Evolutionary conservation across 768 basidiomycete species (phyloP), one percentile per base, ranked within the genome.

Genomic region (Pisolithus albus): DNA sequence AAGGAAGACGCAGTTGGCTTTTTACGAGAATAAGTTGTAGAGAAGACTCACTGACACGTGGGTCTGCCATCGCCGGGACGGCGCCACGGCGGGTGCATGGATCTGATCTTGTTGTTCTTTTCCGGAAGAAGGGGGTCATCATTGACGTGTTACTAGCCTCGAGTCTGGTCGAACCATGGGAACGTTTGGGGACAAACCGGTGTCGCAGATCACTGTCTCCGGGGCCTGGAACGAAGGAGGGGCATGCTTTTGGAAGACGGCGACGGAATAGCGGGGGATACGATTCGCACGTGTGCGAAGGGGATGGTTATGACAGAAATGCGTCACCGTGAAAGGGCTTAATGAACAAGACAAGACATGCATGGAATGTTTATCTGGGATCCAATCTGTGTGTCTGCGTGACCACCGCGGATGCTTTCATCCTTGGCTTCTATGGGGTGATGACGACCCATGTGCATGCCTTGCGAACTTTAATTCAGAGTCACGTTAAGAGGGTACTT

Each of bases 351-450:
- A 18, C 13, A n/a, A 36, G 32, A 36, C 46, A 47, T 47, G 46
- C n/a, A 47, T 13, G 46, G 46, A 36, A 36, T 32, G 46, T 36
- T 32, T 47, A 47, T 47, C 46, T 47, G 36, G 32, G 37, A 47
- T 47, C 11, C 34, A 47, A 47, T 47, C 46, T 47, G n/a, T 32
- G 28, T 47, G 28, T 47, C 30, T 18, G 28, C 13, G 30, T 16
- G 28, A 36, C 30, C 30, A 19, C 16, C 18, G n/a, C 46, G 30
- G n/a, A 18, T 5, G 19, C 34, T 47, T 32, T 34, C 8, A 21
- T 36, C 9, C 21, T 23, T 19, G 23, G 42, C 32, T 46, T 30
- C 28, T 7, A 15, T 34, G 18, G 46, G 34, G 11, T 13, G n/a
- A 11, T 26, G 26, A 24, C 15, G 23, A 24, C 26, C 43, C 28